Evolutionary conservation across 2,329 filamentous ascomycete genomes (phyloP).

Genomic region (Fusarium siculi): DNA sequence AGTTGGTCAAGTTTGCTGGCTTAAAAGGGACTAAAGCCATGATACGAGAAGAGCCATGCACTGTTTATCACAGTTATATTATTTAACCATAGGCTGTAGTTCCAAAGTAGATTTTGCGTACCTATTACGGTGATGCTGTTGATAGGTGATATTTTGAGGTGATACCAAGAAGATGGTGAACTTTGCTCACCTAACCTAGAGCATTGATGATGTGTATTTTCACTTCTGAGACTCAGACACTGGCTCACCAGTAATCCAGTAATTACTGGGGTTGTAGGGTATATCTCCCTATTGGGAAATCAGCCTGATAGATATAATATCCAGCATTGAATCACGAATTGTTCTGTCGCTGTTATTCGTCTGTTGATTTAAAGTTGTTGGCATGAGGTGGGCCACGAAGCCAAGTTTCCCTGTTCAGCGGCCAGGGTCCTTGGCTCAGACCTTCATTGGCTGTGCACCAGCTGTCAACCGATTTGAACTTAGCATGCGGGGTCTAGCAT

Average conservation of each 20-base stretch:
- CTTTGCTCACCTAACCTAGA: neutral
- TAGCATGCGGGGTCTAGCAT: neutral
- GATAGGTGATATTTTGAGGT: neutral
- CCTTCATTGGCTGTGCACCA: neutral
- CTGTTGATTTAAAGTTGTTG: neutral
- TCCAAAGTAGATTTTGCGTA: too few relatives aligned
- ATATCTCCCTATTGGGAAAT: neutral
- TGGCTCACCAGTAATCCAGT: too few relatives aligned
- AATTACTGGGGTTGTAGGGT: fast-evolving
- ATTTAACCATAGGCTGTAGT: fast-evolving
- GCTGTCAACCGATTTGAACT: neutral
- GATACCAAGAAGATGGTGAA: neutral
- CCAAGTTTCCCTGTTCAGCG: neutral
- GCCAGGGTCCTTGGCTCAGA: neutral
- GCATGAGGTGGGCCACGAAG: neutral
- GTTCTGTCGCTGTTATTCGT: neutral
- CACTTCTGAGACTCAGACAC: neutral
- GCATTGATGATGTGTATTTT: too few relatives aligned
- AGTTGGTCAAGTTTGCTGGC: neutral
- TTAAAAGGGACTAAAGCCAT: too few relatives aligned
- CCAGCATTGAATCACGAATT: neutral
- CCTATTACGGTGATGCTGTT: neutral
- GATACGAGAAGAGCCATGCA: fast-evolving
- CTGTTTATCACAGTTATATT: neutral
- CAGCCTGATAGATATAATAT: fast-evolving